These are phyloP conservation scores for Beverwykella pulmonaria DNA, from an alignment of 495 filamentous ascomycete species.

Conservation along the genomic window DNA sequence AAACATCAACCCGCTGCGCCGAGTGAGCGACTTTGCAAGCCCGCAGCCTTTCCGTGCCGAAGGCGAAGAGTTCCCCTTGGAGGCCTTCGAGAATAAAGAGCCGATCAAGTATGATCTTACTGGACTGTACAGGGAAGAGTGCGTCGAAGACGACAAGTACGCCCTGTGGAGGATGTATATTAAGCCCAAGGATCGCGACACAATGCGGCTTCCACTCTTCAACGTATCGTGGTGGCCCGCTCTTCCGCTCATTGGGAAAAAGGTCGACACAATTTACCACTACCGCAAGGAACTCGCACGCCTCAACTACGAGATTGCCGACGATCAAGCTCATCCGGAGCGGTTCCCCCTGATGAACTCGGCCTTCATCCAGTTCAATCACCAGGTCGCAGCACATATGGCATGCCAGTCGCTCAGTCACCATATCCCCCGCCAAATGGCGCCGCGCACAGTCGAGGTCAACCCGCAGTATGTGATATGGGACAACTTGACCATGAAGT, in stretches of 20 bases:
- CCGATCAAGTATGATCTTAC: conserved; percentile 64
- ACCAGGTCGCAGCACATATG: conserved; percentile 97
- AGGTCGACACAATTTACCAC: conserved; percentile 93
- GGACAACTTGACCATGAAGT: conserved; percentile 96
- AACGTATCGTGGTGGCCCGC: conserved; percentile 79
- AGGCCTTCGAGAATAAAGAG: conserved; percentile 17
- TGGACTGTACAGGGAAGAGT: conserved; percentile 66
- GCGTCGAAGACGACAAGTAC: conserved; percentile 64
- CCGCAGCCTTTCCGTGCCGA: conserved; percentile 50
- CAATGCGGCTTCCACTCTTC: conserved; percentile 78
- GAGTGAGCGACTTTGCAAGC: conserved; percentile 46
- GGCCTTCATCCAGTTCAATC: conserved; percentile 98
- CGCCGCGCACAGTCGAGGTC: conserved; percentile 88
- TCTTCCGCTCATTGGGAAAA: conserved; percentile 78
- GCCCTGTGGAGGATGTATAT: conserved; percentile 83
- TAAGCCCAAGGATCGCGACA: conserved; percentile 78
- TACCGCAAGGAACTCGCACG: conserved; percentile 86
- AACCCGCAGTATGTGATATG: conserved; percentile 92
- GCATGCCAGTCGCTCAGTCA: conserved; percentile 91
- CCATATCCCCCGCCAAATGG: conserved; percentile 92
- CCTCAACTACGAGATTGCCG: conserved; percentile 89
- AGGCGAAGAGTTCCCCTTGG: conserved; percentile 52
- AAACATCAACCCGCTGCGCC: conserved; percentile 31
- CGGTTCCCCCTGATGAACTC: conserved; percentile 94
- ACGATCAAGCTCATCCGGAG: conserved; percentile 84